Percentiles rank a stretch among this genome's conserved stretches.
Evolutionary conservation across 2,329 filamentous ascomycete genomes (phyloP).

Genomic region (Cladosporium colombiae): DNA sequence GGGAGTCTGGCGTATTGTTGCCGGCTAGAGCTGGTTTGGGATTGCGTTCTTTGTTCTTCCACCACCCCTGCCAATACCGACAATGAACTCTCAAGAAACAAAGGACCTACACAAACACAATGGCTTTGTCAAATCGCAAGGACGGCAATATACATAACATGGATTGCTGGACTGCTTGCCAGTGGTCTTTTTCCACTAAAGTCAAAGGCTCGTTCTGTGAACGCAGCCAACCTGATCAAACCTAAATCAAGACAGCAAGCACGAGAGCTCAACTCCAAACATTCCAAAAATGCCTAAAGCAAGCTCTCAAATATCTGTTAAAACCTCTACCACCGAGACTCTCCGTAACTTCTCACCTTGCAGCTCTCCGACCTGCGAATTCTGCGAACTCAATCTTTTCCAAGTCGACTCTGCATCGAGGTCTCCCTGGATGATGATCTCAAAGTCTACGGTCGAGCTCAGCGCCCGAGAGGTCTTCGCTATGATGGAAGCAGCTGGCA

Average conservation of each 20-base stretch:
- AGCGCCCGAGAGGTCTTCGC: background rate
- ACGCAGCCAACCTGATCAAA: background rate
- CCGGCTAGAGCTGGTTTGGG: background rate
- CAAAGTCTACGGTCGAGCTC: background rate
- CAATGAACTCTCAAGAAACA: background rate
- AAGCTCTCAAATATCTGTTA: background rate
- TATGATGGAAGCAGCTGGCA: background rate
- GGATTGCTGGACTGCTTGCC: background rate
- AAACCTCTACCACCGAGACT: background rate
- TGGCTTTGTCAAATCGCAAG: background rate
- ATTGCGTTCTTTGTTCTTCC: background rate
- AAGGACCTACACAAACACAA: background rate
- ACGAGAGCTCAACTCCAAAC: background rate
- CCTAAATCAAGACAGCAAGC: background rate
- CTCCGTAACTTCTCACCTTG: slow-evolving; percentile 3
- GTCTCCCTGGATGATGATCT: background rate
- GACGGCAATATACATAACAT: background rate
- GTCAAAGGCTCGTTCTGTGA: background rate
- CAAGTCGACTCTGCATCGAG: background rate
- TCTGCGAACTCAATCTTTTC: background rate
- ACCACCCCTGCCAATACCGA: background rate
- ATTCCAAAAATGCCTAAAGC: background rate
- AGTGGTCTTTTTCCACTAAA: background rate
- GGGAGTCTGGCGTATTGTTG: background rate
- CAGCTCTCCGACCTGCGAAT: background rate